Base-by-base conservation (phyloP, 805 yeast genomes). In the Ogataea paraovalis region DNA sequence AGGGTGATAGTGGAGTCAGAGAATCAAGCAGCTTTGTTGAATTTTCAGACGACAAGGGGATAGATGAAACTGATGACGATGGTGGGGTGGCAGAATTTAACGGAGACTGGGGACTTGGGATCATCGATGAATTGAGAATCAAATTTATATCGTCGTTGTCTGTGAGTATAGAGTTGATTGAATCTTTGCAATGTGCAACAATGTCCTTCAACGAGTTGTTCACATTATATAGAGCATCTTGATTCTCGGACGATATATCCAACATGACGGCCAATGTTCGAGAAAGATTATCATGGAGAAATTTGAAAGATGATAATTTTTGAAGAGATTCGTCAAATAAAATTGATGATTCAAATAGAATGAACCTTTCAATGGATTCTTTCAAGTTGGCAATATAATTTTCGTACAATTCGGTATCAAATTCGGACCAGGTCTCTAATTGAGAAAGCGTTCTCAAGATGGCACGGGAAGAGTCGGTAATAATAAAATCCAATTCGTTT, bases 311-410 rank as follows among this genome's bases (percentile, higher is more conserved):
- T 37, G 32, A 44, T 12, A 28, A 54, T 28, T 67, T 62, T 14
- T 60, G 54, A 10, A 68, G 50, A 57, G 72, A 58, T 45, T 75
- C 73, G 56, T 83, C 90, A 57, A 77, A 74, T 27, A 80, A 62
- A 4, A 78, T 64, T 0, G 85, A 76, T 1, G 87, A 75, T 51
- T 75, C 75, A 47, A 78, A 73, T 20, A 83, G 61, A 5, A 83
- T 70, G 33, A 82, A 82, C 44, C 69, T 73, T 37, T 82, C 82
- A 2, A 79, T 63, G 0, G 72, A 61, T 21, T 77, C 79, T 30
- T 71, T 73, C 32, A 83, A 61, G 27, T 72, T 58, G 1, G 65
- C 61, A 3, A 80, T 58, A 41, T 71, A 63, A 2, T 65, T 57
- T 14, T 76, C 72, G 47, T 75, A 78, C 0, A 71, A 48, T 1